phyloP scores from a whole-genome alignment of 1,284 basidiomycete genomes.

The Coniophora puteana region DNA sequence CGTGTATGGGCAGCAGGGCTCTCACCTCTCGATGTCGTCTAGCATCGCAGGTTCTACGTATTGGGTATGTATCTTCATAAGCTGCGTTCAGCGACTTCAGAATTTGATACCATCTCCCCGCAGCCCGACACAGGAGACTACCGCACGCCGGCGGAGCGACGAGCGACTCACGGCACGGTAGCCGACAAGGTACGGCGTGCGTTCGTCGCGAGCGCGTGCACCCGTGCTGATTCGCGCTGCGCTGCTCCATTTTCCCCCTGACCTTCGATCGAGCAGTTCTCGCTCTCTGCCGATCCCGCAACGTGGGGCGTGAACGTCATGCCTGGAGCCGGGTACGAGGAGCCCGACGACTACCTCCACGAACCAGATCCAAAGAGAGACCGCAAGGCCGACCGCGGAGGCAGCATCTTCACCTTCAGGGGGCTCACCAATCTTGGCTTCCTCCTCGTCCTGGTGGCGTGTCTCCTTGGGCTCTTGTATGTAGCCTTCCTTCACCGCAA shows the following conservation, averaged over 20 bases:
- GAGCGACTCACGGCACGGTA: too few species aligned
- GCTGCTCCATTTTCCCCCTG: conserved; percentile 49
- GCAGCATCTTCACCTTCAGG: conserved; percentile 66
- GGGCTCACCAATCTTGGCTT: conserved; percentile 79
- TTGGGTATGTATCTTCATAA: too few species aligned
- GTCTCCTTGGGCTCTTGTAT: conserved; percentile 72
- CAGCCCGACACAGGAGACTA: too few species aligned
- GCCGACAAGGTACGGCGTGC: too few species aligned
- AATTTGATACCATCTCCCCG: too few species aligned
- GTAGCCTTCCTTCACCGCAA: conserved; percentile 22
- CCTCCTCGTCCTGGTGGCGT: conserved; percentile 56
- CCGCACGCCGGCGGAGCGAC: too few species aligned
- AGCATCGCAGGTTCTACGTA: too few species aligned
- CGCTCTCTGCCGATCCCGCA: conserved; percentile 66
- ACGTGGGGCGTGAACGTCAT: conserved; percentile 67
- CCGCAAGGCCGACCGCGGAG: conserved; percentile 53
- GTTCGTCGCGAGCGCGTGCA: too few species aligned
- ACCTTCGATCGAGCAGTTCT: conserved; percentile 57
- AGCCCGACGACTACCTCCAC: conserved; percentile 71
- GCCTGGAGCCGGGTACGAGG: conserved; percentile 39
- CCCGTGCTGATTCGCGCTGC: too few species aligned
- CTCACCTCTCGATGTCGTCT: too few species aligned
- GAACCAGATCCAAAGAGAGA: conserved; percentile 75
- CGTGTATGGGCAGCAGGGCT: too few species aligned
- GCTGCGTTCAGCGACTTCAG: too few species aligned